Conservation (phyloP, 2,329 filamentous ascomycete genomes). For the Massarina eburnea region DNA sequence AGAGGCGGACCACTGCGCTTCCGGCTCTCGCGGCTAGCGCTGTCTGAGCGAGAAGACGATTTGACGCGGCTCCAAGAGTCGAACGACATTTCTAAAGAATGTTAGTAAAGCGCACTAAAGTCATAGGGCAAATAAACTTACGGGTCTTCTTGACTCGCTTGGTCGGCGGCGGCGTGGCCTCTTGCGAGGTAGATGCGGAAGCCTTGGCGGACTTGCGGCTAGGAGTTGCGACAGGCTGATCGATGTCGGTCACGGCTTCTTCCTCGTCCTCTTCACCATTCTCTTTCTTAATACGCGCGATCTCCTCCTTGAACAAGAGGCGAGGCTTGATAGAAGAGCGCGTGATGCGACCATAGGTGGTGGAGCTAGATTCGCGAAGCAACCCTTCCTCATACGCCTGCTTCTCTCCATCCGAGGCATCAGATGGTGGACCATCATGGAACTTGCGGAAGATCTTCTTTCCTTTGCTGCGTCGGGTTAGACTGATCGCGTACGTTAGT, state of each 20-base stretch:
- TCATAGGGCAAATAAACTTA: conserved; percentile 36
- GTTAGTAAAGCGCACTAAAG: conserved; percentile 7
- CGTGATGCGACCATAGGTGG: conserved; percentile 56
- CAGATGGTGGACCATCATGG: conserved; percentile 41
- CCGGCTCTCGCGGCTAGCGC: conserved; percentile 40
- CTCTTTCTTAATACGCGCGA: conserved; percentile 47
- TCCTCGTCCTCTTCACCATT: conserved; percentile 52
- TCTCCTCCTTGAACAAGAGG: conserved; percentile 65
- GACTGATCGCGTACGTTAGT: neutral
- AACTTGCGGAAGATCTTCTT: conserved; percentile 78
- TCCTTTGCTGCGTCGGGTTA: conserved; percentile 63
- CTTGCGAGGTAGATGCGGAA: conserved; percentile 51
- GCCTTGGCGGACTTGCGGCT: conserved; percentile 43
- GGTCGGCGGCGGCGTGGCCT: conserved; percentile 57
- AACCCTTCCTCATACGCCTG: conserved; percentile 45
- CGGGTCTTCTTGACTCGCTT: conserved; percentile 64
- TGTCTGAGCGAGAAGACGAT: conserved; percentile 38
- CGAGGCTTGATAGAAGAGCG: conserved; percentile 72
- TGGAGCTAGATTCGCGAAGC: conserved; percentile 41
- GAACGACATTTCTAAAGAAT: conserved; percentile 49
- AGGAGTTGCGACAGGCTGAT: conserved; percentile 36
- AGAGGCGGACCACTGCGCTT: conserved; percentile 39
- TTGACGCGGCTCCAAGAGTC: conserved; percentile 71
- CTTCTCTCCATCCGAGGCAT: conserved; percentile 33
- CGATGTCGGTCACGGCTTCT: conserved; percentile 59